These are phyloP conservation scores for Tetraselmis chui DNA, from an alignment of 139 green algal genomes.

Conservation along the genomic window DNA sequence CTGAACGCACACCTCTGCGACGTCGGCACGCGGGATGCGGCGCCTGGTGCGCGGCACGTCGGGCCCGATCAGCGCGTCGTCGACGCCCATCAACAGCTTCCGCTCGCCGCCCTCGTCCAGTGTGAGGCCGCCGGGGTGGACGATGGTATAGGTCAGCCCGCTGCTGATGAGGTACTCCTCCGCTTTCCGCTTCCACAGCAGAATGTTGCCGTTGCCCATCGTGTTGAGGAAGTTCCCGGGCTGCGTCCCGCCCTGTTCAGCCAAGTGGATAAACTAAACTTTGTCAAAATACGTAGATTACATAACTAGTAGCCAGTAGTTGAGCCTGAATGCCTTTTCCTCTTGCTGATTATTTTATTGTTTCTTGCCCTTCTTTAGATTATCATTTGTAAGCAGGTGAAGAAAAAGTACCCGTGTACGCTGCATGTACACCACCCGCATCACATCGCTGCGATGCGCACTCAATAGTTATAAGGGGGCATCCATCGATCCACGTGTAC, in stretches of 20 bases:
- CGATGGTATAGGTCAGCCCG: conserved; percentile 66
- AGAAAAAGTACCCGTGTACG: no score
- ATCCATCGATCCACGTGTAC: no score
- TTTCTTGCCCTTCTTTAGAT: no score
- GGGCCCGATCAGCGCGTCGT: conserved; percentile 60
- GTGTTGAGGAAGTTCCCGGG: conserved; percentile 34
- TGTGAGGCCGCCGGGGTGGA: conserved; percentile 73
- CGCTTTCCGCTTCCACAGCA: conserved; percentile 78
- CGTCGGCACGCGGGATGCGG: conserved; percentile 67
- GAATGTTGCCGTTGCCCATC: conserved; percentile 66
- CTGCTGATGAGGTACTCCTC: conserved; percentile 73
- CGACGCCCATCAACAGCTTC: conserved; percentile 64
- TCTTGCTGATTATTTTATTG: no score
- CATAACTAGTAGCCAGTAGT: no score
- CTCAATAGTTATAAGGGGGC: no score
- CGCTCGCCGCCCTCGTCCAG: conserved; percentile 58
- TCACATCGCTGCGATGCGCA: no score
- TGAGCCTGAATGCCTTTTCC: no score
- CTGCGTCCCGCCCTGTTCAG: conserved; percentile 27
- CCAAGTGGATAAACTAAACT: no score
- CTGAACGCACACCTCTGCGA: conserved; percentile 59
- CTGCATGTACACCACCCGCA: no score
- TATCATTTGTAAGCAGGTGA: no score
- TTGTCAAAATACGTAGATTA: no score
- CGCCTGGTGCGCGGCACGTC: conserved; percentile 16